These are phyloP conservation scores for Irpex lacteus DNA, from an alignment of 1,284 basidiomycete species.

Conservation along the genomic window DNA sequence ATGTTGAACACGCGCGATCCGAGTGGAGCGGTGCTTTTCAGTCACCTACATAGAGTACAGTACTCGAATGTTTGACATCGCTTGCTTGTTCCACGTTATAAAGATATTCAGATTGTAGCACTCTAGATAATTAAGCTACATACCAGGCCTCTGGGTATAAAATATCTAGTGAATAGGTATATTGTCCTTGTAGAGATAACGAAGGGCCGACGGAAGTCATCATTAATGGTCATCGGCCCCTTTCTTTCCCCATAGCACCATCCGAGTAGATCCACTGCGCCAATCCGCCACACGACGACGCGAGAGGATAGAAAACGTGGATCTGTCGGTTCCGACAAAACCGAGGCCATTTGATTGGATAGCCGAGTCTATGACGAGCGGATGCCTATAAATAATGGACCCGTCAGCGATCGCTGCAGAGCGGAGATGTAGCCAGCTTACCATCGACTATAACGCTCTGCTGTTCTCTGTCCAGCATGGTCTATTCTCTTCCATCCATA, in stretches of 20 bases:
- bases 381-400: slow-evolving; percentile 44
- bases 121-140: too few relatives aligned
- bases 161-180: too few relatives aligned
- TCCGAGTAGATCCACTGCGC: slow-evolving; percentile 49
- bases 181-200: not conserved
- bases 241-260: slow-evolving; percentile 52
- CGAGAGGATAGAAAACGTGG: slow-evolving; percentile 67
- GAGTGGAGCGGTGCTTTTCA: too few relatives aligned
- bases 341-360: slow-evolving; percentile 63
- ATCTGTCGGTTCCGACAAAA: slow-evolving; percentile 66
- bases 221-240: slow-evolving; percentile 33
- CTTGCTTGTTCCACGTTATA: too few relatives aligned
- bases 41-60: too few relatives aligned
- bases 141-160: too few relatives aligned
- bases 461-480: slow-evolving; percentile 48
- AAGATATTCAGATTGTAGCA: too few relatives aligned
- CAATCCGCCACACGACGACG: slow-evolving; percentile 61
- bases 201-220: not conserved
- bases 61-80: too few relatives aligned
- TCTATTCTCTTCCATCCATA: slow-evolving; percentile 62
- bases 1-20: too few relatives aligned
- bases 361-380: slow-evolving; percentile 65
- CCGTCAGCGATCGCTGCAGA: not conserved
- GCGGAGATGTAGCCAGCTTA: slow-evolving; percentile 17
- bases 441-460: slow-evolving; percentile 55